Evolutionary conservation across 371 early-diverging fungal genomes (phyloP).

Genomic region (Phascolomyces articulosus): DNA sequence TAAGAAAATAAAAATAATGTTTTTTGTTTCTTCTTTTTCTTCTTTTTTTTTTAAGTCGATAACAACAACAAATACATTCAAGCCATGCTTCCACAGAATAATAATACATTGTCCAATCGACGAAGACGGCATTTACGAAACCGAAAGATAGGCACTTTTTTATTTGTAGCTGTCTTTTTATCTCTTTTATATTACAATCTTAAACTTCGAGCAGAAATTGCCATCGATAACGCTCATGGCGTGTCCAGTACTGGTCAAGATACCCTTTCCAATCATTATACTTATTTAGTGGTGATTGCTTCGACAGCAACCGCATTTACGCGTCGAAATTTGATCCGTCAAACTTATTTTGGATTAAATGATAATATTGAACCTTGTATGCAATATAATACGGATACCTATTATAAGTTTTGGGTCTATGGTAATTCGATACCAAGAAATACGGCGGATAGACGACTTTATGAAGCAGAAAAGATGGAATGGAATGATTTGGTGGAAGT

Average conservation of each 20-base stretch:
- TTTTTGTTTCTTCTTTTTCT: background rate
- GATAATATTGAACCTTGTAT: conserved; percentile 55
- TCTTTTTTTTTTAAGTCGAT: background rate
- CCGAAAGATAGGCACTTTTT: background rate
- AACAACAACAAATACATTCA: background rate
- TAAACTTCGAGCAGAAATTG: background rate
- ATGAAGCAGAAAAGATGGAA: conserved; percentile 59
- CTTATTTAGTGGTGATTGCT: conserved; percentile 52
- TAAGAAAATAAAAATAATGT: background rate
- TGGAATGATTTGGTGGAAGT: conserved; percentile 42
- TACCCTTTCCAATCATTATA: conserved; percentile 30
- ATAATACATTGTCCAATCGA: background rate
- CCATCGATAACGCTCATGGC: background rate
- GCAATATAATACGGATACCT: conserved; percentile 34
- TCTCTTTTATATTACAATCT: background rate
- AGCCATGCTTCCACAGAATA: background rate
- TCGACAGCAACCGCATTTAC: conserved; percentile 38
- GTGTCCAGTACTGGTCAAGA: background rate
- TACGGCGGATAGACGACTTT: conserved; percentile 37
- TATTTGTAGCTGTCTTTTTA: background rate
- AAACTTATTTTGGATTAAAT: conserved; percentile 49
- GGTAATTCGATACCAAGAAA: conserved; percentile 36
- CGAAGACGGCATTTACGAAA: background rate
- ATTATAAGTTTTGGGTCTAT: conserved; percentile 53
- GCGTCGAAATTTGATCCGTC: conserved; percentile 49